These are phyloP conservation scores for Paramecium sexaurelia DNA, from an alignment of 73 alveolate genomes.

Conservation along the genomic window DNA sequence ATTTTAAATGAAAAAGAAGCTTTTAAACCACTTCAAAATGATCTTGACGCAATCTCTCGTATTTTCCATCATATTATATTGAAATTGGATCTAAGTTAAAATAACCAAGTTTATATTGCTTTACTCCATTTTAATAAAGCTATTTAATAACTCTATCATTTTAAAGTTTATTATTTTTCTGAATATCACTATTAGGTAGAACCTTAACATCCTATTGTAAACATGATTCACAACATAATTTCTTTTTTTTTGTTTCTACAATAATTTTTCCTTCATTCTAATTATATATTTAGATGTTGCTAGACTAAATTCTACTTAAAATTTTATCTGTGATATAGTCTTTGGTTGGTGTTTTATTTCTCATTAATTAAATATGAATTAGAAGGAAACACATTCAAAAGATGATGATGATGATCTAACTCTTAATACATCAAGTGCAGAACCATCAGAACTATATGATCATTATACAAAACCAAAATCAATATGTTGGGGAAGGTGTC, in stretches of 20 bases:
- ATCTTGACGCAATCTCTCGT: conserved; percentile 4
- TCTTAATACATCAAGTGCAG: neutral
- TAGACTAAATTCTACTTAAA: conserved; percentile 30
- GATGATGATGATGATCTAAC: neutral
- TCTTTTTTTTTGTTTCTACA: neutral
- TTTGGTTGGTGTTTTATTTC: conserved; percentile 33
- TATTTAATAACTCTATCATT: neutral
- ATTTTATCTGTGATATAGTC: conserved; percentile 35
- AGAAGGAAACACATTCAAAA: neutral
- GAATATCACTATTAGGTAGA: neutral
- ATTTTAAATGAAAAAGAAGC: neutral
- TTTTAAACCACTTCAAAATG: conserved; percentile 29
- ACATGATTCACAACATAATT: conserved; percentile 27
- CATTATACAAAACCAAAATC: neutral
- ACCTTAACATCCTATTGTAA: neutral
- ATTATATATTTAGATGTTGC: conserved; percentile 31
- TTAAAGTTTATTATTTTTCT: neutral
- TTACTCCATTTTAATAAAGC: neutral
- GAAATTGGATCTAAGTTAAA: conserved; percentile 11
- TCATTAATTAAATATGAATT: conserved; percentile 27
- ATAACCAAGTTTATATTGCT: neutral
- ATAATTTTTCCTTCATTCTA: conserved; percentile 22
- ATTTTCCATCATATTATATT: conserved; percentile 1
- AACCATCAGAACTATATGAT: conserved; percentile 30
- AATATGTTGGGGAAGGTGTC: conserved; percentile 41